Percentiles rank a stretch among this genome's conserved stretches.
These are phyloP conservation scores for Trifolium fragiferum DNA, from an alignment of 306 rosid genomes.

Conservation along the genomic window DNA sequence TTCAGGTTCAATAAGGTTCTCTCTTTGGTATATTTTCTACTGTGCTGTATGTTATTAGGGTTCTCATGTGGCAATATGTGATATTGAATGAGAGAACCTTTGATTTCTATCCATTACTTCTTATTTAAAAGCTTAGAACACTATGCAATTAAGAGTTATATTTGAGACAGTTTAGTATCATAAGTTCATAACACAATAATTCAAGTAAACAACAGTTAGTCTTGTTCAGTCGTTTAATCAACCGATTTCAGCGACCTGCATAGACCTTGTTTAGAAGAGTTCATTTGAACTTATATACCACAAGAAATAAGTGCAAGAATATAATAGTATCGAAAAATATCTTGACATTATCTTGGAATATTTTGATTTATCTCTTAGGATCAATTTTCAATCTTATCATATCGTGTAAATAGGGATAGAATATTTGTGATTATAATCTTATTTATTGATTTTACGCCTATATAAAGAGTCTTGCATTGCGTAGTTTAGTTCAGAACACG, in stretches of 20 bases:
- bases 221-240: constrained; percentile 5
- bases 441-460: neutral
- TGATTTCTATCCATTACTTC: constrained; percentile 6
- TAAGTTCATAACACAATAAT: neutral
- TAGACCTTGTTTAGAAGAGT: neutral
- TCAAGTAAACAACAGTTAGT: constrained; percentile 24
- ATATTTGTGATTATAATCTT: neutral
- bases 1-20: constrained; percentile 73
- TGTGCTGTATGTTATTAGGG: constrained; percentile 20
- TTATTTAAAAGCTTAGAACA: constrained; percentile 16
- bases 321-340: neutral
- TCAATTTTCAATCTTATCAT: neutral
- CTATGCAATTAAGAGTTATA: constrained; percentile 3
- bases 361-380: neutral
- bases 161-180: constrained; percentile 9
- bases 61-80: constrained; percentile 11
- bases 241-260: constrained; percentile 15
- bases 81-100: constrained; percentile 12
- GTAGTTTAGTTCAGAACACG: neutral
- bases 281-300: constrained; percentile 1
- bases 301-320: neutral
- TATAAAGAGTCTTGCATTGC: neutral
- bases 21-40: constrained; percentile 5
- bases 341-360: neutral
- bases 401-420: neutral